phyloP scores from a whole-genome alignment of 2,329 filamentous ascomycete genomes.

The Xylariaceae sp. region DNA sequence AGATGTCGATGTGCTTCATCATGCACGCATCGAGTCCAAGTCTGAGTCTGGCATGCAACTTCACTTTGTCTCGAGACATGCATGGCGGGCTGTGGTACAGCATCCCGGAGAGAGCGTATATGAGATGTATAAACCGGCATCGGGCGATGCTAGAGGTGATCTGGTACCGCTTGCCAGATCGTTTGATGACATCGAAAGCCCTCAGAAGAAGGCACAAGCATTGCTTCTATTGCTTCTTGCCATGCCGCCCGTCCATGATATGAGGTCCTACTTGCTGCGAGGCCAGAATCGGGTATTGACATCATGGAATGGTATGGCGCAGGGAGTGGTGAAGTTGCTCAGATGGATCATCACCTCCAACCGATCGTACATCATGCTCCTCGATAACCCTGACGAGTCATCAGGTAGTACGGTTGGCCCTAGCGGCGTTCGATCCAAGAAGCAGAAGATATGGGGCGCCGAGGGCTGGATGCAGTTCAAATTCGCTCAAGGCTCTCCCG shows the following conservation, averaged over 20 bases:
- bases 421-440: constrained; percentile 29
- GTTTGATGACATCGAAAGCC: constrained; percentile 48
- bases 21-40: constrained; percentile 23
- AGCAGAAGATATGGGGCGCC: constrained; percentile 57
- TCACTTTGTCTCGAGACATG: constrained; percentile 21
- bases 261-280: constrained; percentile 46
- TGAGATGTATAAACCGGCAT: too few species aligned
- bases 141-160: background rate
- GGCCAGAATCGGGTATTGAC: constrained; percentile 38
- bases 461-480: constrained; percentile 71
- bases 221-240: constrained; percentile 49
- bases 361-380: constrained; percentile 76
- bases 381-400: constrained; percentile 42
- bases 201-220: constrained; percentile 44
- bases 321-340: constrained; percentile 62
- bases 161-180: constrained; percentile 46
- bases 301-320: constrained; percentile 52
- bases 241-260: constrained; percentile 56
- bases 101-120: too few species aligned
- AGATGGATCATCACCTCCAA: constrained; percentile 91
- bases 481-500: constrained; percentile 81
- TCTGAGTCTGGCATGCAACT: constrained; percentile 2
- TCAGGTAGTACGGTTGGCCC: too few species aligned
- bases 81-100: constrained; percentile 3
- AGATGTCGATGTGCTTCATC: constrained; percentile 18